Base-by-base conservation (phyloP, 805 yeast genomes). In the Spathaspora gorwiae region DNA sequence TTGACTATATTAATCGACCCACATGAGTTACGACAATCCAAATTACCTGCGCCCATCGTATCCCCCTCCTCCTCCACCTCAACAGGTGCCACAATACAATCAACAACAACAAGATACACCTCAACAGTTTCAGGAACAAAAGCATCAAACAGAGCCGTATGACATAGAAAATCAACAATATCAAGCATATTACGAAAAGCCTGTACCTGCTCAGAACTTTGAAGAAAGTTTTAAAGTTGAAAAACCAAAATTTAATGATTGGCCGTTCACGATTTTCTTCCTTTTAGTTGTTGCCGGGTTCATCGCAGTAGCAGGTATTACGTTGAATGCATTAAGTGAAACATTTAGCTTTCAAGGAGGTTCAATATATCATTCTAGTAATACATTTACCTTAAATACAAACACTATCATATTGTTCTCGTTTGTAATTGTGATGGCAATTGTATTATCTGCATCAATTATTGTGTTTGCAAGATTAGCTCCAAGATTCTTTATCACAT, bases 371-470 rank as follows among this genome's bases (percentile, higher is more conserved):
- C 62, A 66, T 36, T 58, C 75, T 6, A 55, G 60, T 10, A 70
- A 76, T 44, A 60, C 75, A n/a, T 83, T 85, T 54, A 78, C 90
- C 0, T 61, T 88, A 61, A 82, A 84, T 65, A 79, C 95, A 26
- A 85, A 85, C 59, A 83, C 95, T 6, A 78, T 85, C 8, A 72
- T 88, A 38, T 64, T 89, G 54, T 78, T 87, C 59, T 79, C 80
- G 1, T 84, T 87, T 58, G 77, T 81, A 12, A 74, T 82, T 43
- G 79, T 78, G 11, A 68, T 85, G 7, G 75, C 86, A 0, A 59
- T 87, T 29, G 77, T 79, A 2, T 63, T 86, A 27, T 78, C 95
- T 0, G 43, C 72, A 1, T 49, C 72, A 3, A 81, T 88, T 36
- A 72, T 86, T 42, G 49, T 73, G 1, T 65, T 79, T 47, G 95